A percentile compares a stretch with the other conserved stretches of the same genome.
Evolutionary conservation across 2,329 filamentous ascomycete genomes (phyloP).

Genomic region (Chrysoporthe puriensis): DNA sequence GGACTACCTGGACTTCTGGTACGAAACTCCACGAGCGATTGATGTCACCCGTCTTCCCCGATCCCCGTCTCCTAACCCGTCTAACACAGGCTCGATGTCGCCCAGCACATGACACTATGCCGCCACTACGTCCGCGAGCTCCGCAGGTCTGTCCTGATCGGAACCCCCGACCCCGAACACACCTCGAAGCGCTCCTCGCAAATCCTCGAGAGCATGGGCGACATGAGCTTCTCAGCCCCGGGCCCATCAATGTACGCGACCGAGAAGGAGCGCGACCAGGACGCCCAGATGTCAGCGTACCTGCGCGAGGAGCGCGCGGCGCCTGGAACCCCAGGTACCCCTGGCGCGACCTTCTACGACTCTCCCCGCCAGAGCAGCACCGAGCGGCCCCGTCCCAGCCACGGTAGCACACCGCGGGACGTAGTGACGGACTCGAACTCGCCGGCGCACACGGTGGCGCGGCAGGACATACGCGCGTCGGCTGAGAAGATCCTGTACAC

Average conservation of each 20-base stretch:
- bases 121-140: conserved; percentile 96
- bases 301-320: conserved; percentile 64
- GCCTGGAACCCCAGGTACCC: conserved; percentile 15
- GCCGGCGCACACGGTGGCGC: conserved; percentile 79
- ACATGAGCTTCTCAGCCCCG: conserved; percentile 63
- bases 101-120: conserved; percentile 97
- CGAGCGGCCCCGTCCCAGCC: conserved; percentile 52
- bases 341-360: conserved; percentile 56
- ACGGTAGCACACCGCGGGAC: conserved; percentile 62
- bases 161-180: conserved; percentile 84
- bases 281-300: conserved; percentile 90
- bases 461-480: conserved; percentile 87
- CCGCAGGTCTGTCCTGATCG: conserved; percentile 87
- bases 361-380: conserved; percentile 55
- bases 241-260: conserved; percentile 66
- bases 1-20: conserved; percentile 99
- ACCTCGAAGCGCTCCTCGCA: conserved; percentile 84
- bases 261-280: conserved; percentile 75
- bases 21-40: conserved; percentile 38
- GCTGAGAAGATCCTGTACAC: conserved; percentile 99
- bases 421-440: conserved; percentile 78
- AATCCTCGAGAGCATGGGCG: conserved; percentile 73
- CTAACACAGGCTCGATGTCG: conserved; percentile 86
- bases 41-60: conserved; percentile 17
- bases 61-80: conserved; percentile 31